phyloP scores from a whole-genome alignment of 2,329 filamentous ascomycete genomes.

The Neodidymelliopsis sp. region DNA sequence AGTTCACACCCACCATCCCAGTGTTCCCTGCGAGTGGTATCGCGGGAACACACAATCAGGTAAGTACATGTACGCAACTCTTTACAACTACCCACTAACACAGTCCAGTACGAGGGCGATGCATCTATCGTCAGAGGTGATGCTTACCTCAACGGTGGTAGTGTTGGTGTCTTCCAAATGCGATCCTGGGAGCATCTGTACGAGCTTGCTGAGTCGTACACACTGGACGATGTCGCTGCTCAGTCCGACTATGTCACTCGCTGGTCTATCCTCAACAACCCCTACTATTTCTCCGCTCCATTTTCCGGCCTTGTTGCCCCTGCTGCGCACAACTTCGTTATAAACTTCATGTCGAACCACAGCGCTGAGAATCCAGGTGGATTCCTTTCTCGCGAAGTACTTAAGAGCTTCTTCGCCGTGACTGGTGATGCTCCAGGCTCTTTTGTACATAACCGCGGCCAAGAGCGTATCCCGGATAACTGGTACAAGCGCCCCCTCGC shows the following conservation, averaged over 20 bases:
- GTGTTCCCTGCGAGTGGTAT: constrained; percentile 25
- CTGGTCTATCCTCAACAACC: constrained; percentile 27
- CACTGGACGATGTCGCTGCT: constrained; percentile 22
- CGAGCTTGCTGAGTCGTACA: constrained; percentile 19
- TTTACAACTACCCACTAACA: too few species aligned
- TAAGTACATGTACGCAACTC: too few species aligned
- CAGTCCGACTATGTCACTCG: constrained; percentile 26
- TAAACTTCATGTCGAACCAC: constrained; percentile 33
- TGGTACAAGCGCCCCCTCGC: constrained; percentile 19
- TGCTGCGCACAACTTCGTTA: constrained; percentile 26
- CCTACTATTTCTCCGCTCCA: constrained; percentile 26
- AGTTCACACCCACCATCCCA: constrained; percentile 20
- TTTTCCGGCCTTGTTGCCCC: constrained; percentile 28
- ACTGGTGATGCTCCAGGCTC: constrained; percentile 25
- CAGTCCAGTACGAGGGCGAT: constrained; percentile 27
- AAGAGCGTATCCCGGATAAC: constrained; percentile 33
- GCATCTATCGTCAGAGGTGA: constrained; percentile 29
- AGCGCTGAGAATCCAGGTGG: constrained; percentile 29
- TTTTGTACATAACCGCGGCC: constrained; percentile 26
- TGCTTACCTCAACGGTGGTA: constrained; percentile 25
- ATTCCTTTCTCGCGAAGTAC: constrained; percentile 25
- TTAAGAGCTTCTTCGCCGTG: constrained; percentile 30
- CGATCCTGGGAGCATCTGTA: constrained; percentile 24
- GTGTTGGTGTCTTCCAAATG: constrained; percentile 27
- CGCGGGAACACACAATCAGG: constrained; percentile 24